phyloP scores from a whole-genome alignment of 2,329 filamentous ascomycete species.

The Aspergillus viridinutans region DNA sequence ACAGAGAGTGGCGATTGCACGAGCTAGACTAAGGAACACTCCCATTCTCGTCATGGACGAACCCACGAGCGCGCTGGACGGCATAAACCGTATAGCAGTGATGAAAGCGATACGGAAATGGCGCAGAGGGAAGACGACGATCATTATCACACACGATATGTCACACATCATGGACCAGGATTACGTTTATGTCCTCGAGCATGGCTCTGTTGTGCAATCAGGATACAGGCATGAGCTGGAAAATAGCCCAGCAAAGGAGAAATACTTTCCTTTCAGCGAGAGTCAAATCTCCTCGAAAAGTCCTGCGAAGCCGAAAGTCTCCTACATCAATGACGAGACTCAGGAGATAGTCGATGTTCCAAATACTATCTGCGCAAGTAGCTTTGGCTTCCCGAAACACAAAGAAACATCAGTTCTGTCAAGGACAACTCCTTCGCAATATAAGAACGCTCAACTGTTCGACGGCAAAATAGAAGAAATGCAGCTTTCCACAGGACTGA shows the following conservation, averaged over 20 bases:
- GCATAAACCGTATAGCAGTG: slow-evolving; percentile 61
- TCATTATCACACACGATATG: slow-evolving; percentile 89
- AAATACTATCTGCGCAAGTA: neutral
- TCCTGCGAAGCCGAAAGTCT: neutral
- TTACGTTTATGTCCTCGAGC: slow-evolving; percentile 74
- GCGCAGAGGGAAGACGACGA: slow-evolving; percentile 77
- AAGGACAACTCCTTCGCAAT: neutral
- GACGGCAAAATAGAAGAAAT: neutral
- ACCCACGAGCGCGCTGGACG: slow-evolving; percentile 79
- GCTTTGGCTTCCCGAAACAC: neutral
- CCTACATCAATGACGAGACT: neutral
- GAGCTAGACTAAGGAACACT: slow-evolving; percentile 71
- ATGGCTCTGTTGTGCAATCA: slow-evolving; percentile 63
- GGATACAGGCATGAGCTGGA: slow-evolving; percentile 59
- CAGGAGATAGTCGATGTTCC: neutral
- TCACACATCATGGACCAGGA: slow-evolving; percentile 68
- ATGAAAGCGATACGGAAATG: slow-evolving; percentile 73
- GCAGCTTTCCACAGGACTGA: neutral
- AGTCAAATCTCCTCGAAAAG: neutral
- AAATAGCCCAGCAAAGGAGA: slow-evolving; percentile 25
- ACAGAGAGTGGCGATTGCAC: slow-evolving; percentile 75
- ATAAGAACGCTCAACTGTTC: neutral
- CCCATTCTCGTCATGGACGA: slow-evolving; percentile 84
- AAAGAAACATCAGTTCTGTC: neutral
- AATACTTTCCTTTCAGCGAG: slow-evolving; percentile 14